Evolutionary conservation across 108 stramenopile genomes (phyloP), one percentile per base, ranked within the genome.

Genomic region (Chaetoceros tenuissimus): DNA sequence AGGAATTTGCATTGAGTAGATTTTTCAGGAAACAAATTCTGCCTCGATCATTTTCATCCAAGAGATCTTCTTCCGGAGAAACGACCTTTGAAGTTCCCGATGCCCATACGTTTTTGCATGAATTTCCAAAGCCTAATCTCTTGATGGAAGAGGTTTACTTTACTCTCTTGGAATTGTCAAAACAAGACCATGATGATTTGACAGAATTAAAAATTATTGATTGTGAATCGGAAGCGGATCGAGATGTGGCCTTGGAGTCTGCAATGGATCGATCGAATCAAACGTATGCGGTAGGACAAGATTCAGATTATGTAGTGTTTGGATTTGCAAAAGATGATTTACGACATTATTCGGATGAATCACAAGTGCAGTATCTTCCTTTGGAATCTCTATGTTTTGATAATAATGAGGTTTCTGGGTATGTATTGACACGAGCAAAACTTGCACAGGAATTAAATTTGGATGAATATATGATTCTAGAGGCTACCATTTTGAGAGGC

Each of bases 291-390:
- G 28, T 82, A 25, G 85, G 71, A 18, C 48, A 64, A 22, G 85
- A 86, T 77, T 69, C 77, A 2, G 85, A 86, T 67, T 86, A 75
- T 64, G 60, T 68, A 30, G 67, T 86, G 19, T 86, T 57, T 63
- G 76, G 78, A 18, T 48, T 31, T 13, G 5, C 3, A 19, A 26
- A 45, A 8, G 29, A 61, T 1, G 24, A 20, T 24, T 19, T 20
- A 25, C n/a, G 22, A 27, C 24, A 20, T 34, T 27, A 0, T 1
- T 48, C 0, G 20, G 61, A 54, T 27, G 73, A 58, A 5, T 62
- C 66, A n/a, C 66, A 80, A 28, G n/a, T 62, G 1, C 46, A 62
- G 45, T 22, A 45, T 16, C 46, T 57, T 19, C 43, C 56, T 13
- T 21, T 51, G 21, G 28, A 56, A 27, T 59, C 62, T 0, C 63